Conservation (phyloP, 2,329 filamentous ascomycete species). For the Clonostachys rosea region DNA sequence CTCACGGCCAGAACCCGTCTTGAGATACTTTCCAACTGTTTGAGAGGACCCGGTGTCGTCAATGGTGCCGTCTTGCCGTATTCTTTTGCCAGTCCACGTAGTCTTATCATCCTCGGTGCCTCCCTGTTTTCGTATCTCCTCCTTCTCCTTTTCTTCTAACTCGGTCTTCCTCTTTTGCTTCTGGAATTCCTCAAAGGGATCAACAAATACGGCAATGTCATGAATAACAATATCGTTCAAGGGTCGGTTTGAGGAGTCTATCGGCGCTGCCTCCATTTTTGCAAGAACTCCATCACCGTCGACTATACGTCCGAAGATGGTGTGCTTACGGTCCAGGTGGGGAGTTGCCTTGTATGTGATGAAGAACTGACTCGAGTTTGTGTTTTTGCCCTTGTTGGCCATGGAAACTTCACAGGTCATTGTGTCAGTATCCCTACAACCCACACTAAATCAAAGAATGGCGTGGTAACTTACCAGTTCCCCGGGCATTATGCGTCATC, state of each 20-base stretch:
- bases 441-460: background rate
- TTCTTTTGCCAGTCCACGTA: constrained; percentile 94
- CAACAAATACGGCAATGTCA: constrained; percentile 81
- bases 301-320: constrained; percentile 87
- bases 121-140: constrained; percentile 58
- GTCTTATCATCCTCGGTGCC: constrained; percentile 83
- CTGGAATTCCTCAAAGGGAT: constrained; percentile 92
- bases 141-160: constrained; percentile 48
- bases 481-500: constrained; percentile 74
- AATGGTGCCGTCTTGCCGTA: constrained; percentile 63
- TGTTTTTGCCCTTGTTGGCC: constrained; percentile 99
- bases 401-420: constrained; percentile 54
- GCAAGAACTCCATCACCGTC: constrained; percentile 69
- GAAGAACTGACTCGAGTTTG: constrained; percentile 93
- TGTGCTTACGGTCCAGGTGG: constrained; percentile 93
- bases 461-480: constrained; percentile 40
- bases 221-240: constrained; percentile 75
- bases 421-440: background rate
- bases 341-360: constrained; percentile 80
- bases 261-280: constrained; percentile 72
- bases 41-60: constrained; percentile 27
- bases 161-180: constrained; percentile 67
- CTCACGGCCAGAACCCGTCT: constrained; percentile 30
- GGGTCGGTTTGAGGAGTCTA: constrained; percentile 69
- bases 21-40: constrained; percentile 76